Percentiles rank a stretch among this genome's conserved stretches.
These are phyloP conservation scores for Debaryomyces tyrocola DNA, from an alignment of 805 yeast genomes.

Conservation along the genomic window DNA sequence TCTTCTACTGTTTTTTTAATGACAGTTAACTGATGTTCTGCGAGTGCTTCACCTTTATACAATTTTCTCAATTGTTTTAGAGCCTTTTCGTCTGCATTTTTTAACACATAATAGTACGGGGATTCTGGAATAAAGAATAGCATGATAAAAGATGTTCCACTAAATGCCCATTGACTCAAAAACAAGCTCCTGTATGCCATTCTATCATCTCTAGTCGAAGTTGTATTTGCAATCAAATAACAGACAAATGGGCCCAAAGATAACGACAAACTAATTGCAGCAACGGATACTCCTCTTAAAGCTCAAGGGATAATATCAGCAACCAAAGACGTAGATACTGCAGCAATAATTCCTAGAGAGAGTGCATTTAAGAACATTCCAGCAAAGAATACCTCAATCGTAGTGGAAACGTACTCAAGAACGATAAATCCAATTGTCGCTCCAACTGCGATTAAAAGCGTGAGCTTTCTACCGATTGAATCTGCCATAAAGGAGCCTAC, in stretches of 20 bases:
- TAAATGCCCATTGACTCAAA: too few relatives aligned
- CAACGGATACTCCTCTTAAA: conserved; percentile 8
- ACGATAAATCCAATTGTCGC: conserved; percentile 3
- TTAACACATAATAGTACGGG: too few relatives aligned
- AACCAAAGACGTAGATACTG: conserved; percentile 7
- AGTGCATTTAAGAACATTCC: conserved; percentile 8
- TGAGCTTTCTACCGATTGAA: too few relatives aligned
- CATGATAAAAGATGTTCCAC: too few relatives aligned
- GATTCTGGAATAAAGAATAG: too few relatives aligned
- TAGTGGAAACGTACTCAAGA: conserved; percentile 6
- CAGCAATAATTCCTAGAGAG: conserved; percentile 5
- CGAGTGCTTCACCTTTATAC: too few relatives aligned
- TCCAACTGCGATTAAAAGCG: too few relatives aligned
- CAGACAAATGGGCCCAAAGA: conserved; percentile 9
- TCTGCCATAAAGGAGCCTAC: too few relatives aligned
- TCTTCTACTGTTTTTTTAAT: too few relatives aligned
- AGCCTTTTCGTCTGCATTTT: too few relatives aligned
- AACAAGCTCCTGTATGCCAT: conserved; percentile 9
- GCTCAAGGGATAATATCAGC: conserved; percentile 5
- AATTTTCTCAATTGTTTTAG: too few relatives aligned
- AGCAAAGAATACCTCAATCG: conserved; percentile 5
- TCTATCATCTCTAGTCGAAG: background rate
- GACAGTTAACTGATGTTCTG: too few relatives aligned
- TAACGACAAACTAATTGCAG: conserved; percentile 4
- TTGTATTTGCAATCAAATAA: conserved; percentile 6